Percentiles rank a stretch among this genome's conserved stretches.
Conservation (phyloP, 2,329 filamentous ascomycete genomes). For the Eutypa lata region DNA sequence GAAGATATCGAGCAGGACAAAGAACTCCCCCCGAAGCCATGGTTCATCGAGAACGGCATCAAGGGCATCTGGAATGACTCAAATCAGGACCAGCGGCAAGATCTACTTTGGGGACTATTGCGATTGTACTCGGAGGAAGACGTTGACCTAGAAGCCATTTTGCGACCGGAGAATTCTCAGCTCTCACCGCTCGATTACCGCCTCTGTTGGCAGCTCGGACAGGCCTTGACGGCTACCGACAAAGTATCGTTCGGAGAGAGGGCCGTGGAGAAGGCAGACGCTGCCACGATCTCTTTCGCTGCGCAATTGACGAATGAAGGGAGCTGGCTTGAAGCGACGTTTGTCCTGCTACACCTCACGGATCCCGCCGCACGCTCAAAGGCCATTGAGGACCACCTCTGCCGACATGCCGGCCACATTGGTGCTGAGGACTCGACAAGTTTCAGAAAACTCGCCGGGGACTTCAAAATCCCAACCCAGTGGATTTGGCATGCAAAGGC, state of each 20-base stretch:
- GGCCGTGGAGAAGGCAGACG: conserved; percentile 60
- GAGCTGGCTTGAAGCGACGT: conserved; percentile 68
- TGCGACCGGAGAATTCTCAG: conserved; percentile 75
- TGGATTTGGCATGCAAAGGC: conserved; percentile 92
- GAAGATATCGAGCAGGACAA: conserved; percentile 68
- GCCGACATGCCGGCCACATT: conserved; percentile 66
- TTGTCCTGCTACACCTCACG: conserved; percentile 75
- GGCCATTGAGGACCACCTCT: conserved; percentile 70
- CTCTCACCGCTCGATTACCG: conserved; percentile 72
- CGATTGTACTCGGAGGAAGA: conserved; percentile 69
- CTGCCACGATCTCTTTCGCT: conserved; percentile 63
- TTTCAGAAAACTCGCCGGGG: conserved; percentile 59
- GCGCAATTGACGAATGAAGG: conserved; percentile 60
- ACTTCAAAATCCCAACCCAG: conserved; percentile 65
- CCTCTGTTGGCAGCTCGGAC: conserved; percentile 81
- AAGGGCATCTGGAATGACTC: conserved; percentile 59
- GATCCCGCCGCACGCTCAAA: conserved; percentile 59
- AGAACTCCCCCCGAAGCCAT: conserved; percentile 71
- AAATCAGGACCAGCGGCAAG: conserved; percentile 59
- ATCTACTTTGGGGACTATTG: conserved; percentile 83
- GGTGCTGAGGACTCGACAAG: conserved; percentile 53
- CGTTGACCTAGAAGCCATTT: conserved; percentile 62
- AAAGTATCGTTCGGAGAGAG: conserved; percentile 52
- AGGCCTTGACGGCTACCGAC: conserved; percentile 54
- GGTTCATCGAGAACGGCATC: conserved; percentile 62